Evolutionary conservation across 1,139 yeast genomes (phyloP).

Genomic region (Spathaspora sp.): DNA sequence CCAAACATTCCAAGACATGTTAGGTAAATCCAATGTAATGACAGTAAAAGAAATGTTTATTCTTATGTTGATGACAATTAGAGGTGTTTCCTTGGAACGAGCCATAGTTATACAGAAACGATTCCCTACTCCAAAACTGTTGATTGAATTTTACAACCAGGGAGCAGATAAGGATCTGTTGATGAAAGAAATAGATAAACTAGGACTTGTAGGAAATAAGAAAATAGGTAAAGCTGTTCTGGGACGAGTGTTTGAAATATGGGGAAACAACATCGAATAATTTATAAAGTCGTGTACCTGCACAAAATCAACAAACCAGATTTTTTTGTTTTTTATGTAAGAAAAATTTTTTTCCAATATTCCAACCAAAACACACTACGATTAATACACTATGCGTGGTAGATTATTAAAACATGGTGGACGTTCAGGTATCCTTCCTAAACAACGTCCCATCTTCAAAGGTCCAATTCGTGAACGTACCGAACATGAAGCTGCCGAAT

Average conservation of each 20-base stretch:
- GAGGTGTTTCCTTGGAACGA: conserved; percentile 82
- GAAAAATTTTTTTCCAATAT: neutral
- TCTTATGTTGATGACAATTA: conserved; percentile 71
- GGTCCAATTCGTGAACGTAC: conserved; percentile 57
- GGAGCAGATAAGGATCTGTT: conserved; percentile 31
- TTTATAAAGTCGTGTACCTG: conserved; percentile 1
- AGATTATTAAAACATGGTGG: conserved; percentile 54
- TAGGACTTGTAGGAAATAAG: conserved; percentile 51
- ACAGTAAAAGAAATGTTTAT: conserved; percentile 78
- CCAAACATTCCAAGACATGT: conserved; percentile 62
- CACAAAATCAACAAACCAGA: neutral
- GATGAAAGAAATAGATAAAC: conserved; percentile 42
- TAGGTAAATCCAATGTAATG: conserved; percentile 69
- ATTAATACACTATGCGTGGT: conserved; percentile 40
- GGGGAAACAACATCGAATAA: too few relatives aligned
- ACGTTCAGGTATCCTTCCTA: conserved; percentile 85
- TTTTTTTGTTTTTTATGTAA: neutral
- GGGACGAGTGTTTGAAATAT: conserved; percentile 57
- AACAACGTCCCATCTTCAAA: conserved; percentile 69
- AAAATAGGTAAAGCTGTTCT: conserved; percentile 61
- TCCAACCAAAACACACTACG: too few relatives aligned
- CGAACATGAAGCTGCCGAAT: conserved; percentile 33
- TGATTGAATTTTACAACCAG: conserved; percentile 42
- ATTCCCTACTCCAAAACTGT: conserved; percentile 61
- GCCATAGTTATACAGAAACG: conserved; percentile 72